Base-by-base conservation (phyloP, 2,329 filamentous ascomycete genomes). In the Venturia asperata region DNA sequence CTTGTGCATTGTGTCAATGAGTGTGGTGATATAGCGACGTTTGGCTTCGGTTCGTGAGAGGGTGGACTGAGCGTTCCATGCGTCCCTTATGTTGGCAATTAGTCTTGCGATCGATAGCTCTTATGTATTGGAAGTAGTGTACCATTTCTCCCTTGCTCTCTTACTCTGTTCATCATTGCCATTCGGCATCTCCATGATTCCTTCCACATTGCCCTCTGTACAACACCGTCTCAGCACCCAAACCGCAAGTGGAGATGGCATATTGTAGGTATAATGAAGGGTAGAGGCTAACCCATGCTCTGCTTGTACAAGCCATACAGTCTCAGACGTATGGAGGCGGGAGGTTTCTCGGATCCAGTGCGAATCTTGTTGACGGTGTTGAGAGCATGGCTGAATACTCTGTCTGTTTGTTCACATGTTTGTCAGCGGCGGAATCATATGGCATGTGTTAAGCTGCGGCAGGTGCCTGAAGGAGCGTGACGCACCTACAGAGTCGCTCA, bases 261-360 rank as follows among this genome's bases (percentile, higher is more conserved):
- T 55, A 27, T 34, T 27, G 42, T 37, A 42, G 39, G 39, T 61
- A 61, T 24, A 34, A 61, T 27, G n/a, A 61, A 61, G 60, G 60
- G 45, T 61, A 42, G 62, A 55, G 52, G 71, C 75, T 68, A 77
- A 84, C 82, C 84, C 94, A 97, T 97, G 68, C 92, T 92, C 78
- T 99, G 94, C 76, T 99, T 99, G 81, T 99, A 99, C 70, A 99
- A 83, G 69, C 94, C 94, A 87, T 99, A 99, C 68, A 99, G 88
- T 66, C 90, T 89, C 70, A 99, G 82, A 66, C 94, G 88, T 73
- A 95, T 92, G 67, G 84, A 81, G 1, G 92, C 85, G 61, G 94
- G 94, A 58, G 94, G 94, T 68, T 94, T 89, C 68, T 91, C 87
- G 63, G 91, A 91, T 68, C 94, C 93, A 21, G 92, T 96, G 74